phyloP scores from a whole-genome alignment of 2,329 filamentous ascomycete species.

The Cyclaneusma minus region DNA sequence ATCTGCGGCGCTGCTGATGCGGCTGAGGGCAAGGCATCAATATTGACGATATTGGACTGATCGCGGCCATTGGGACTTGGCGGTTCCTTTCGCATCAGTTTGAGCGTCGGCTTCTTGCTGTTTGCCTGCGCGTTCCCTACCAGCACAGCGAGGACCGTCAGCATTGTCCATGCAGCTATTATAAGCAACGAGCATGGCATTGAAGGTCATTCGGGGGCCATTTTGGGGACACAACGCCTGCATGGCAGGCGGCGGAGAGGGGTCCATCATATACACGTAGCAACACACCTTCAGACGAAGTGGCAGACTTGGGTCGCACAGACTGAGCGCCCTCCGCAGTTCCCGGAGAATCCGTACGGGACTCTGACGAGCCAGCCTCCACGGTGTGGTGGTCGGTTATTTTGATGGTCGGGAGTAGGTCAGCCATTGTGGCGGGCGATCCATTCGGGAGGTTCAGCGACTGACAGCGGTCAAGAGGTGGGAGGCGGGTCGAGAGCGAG shows the following conservation, averaged over 20 bases:
- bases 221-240: too few relatives aligned
- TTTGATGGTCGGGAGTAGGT: slow-evolving; percentile 15
- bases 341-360: slow-evolving; percentile 13
- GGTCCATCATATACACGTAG: too few relatives aligned
- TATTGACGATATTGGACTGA: not conserved
- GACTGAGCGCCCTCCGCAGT: slow-evolving; percentile 13
- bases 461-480: too few relatives aligned
- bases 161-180: too few relatives aligned
- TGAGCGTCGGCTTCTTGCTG: slow-evolving; percentile 13
- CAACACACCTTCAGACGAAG: slow-evolving; percentile 17
- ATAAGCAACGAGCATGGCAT: too few relatives aligned
- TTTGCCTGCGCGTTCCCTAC: slow-evolving; percentile 13
- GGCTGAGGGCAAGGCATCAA: too few relatives aligned
- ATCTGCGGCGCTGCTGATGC: slow-evolving; percentile 26
- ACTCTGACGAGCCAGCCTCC: slow-evolving; percentile 8
- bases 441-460: too few relatives aligned
- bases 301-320: slow-evolving; percentile 13
- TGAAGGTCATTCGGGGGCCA: too few relatives aligned
- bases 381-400: slow-evolving; percentile 13
- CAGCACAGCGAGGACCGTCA: too few relatives aligned
- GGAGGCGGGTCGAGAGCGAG: too few relatives aligned
- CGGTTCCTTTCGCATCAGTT: slow-evolving; percentile 13
- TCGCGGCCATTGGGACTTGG: too few relatives aligned
- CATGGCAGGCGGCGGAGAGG: too few relatives aligned
- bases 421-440: slow-evolving; percentile 12